Evolutionary conservation across 495 filamentous ascomycete species (phyloP).

Genomic region (Penicillium ucsense): DNA sequence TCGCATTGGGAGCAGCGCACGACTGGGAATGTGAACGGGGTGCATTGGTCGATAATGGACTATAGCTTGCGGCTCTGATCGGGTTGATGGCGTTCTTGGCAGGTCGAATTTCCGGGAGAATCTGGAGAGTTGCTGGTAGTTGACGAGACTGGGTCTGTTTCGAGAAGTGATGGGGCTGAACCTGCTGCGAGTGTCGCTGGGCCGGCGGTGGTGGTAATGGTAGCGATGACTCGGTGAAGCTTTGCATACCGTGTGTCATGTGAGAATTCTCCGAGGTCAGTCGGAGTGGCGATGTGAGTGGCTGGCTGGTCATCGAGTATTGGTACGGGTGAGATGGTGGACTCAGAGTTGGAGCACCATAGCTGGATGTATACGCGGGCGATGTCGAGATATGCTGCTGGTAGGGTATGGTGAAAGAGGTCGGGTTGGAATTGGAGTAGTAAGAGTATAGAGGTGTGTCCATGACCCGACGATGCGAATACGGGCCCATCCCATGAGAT

Average conservation of each 20-base stretch:
- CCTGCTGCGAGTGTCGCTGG: neutral
- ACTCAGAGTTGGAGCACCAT: constrained; percentile 15
- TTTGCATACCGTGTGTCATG: neutral
- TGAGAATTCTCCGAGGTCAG: constrained; percentile 21
- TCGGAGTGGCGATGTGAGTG: constrained; percentile 20
- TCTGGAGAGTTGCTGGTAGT: constrained; percentile 16
- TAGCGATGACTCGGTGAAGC: neutral
- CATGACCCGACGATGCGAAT: constrained; percentile 31
- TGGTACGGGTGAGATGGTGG: constrained; percentile 29
- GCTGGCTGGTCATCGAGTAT: constrained; percentile 24
- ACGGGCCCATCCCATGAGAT: constrained; percentile 27
- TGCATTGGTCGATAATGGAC: too few relatives aligned
- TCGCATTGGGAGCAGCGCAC: too few relatives aligned
- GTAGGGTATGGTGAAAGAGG: constrained; percentile 29
- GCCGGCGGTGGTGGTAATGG: constrained; percentile 2
- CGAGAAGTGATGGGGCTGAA: neutral
- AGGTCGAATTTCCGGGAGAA: constrained; percentile 30
- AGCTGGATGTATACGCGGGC: constrained; percentile 23
- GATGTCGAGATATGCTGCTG: constrained; percentile 18
- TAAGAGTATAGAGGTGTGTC: constrained; percentile 28
- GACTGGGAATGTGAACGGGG: too few relatives aligned
- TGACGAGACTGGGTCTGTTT: neutral
- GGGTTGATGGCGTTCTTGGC: constrained; percentile 35
- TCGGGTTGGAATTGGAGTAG: constrained; percentile 24
- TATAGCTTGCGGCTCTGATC: neutral